phyloP scores from a whole-genome alignment of 805 yeast species.

The Nematodospora valgi region DNA sequence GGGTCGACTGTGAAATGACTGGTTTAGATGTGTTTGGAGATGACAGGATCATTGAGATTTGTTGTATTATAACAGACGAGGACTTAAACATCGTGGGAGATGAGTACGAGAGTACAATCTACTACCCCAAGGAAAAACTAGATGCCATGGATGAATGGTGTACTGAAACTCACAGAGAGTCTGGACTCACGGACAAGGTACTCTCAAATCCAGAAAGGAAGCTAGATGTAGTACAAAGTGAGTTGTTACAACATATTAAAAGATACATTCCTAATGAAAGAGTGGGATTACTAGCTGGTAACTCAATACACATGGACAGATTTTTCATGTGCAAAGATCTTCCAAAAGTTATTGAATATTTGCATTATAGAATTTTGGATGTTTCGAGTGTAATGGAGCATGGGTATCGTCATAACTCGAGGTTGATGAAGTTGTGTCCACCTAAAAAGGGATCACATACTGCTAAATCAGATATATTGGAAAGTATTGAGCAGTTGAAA shows the following conservation, averaged over 20 bases:
- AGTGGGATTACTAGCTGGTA: conserved; percentile 81
- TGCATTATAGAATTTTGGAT: conserved; percentile 79
- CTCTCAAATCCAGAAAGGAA: conserved; percentile 51
- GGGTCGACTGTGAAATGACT: conserved; percentile 99
- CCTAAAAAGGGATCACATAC: conserved; percentile 73
- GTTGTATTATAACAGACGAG: conserved; percentile 87
- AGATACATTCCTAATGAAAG: conserved; percentile 49
- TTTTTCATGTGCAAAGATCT: conserved; percentile 80
- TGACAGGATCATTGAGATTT: conserved; percentile 86
- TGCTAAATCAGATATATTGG: conserved; percentile 83
- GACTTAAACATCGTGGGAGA: conserved; percentile 66
- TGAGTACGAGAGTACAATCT: conserved; percentile 82
- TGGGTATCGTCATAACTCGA: conserved; percentile 72
- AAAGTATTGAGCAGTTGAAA: conserved; percentile 77
- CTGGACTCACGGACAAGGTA: conserved; percentile 76
- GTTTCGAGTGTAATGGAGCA: conserved; percentile 86
- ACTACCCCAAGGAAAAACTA: conserved; percentile 57
- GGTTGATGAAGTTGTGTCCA: conserved; percentile 54
- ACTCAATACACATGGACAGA: conserved; percentile 88
- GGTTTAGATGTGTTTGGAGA: conserved; percentile 71
- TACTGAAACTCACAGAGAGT: conserved; percentile 66
- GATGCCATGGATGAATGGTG: conserved; percentile 90
- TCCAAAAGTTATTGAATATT: conserved; percentile 63
- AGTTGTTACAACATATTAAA: conserved; percentile 59
- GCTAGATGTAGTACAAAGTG: conserved; percentile 58